A percentile compares a stretch with the other conserved stretches of the same genome.
Conservation (phyloP, 2,329 filamentous ascomycete species). For the Colletotrichum sp. region DNA sequence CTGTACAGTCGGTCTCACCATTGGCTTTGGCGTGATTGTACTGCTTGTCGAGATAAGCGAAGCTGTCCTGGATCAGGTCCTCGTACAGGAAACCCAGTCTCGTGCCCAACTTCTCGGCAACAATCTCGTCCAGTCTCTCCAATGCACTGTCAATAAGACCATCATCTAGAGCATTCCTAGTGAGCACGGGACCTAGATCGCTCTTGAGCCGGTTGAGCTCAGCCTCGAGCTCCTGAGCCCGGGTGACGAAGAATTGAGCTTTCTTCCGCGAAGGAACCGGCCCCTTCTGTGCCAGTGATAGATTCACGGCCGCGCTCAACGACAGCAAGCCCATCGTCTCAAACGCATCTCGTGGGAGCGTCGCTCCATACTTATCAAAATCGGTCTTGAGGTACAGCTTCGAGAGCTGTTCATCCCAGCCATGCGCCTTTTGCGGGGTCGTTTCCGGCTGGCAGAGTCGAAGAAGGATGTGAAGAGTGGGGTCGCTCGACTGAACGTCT, state of each 20-base stretch:
- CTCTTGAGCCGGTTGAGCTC: conserved; percentile 44
- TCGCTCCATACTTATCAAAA: conserved; percentile 30
- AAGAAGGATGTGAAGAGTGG: conserved; percentile 48
- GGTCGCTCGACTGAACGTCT: conserved; percentile 37
- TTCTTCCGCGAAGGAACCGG: conserved; percentile 44
- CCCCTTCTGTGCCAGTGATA: conserved; percentile 28
- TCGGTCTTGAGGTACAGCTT: conserved; percentile 40
- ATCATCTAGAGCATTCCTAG: conserved; percentile 46
- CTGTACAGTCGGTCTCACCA: conserved; percentile 17
- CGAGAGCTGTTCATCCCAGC: conserved; percentile 46
- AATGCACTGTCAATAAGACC: conserved; percentile 41
- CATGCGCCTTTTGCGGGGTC: conserved; percentile 35
- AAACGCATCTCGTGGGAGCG: conserved; percentile 35
- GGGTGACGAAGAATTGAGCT: conserved; percentile 39
- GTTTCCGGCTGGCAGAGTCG: conserved; percentile 46
- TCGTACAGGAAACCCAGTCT: conserved; percentile 49
- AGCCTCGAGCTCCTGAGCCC: conserved; percentile 34
- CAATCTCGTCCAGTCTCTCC: conserved; percentile 37
- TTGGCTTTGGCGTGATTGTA: conserved; percentile 27
- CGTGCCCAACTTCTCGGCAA: conserved; percentile 41
- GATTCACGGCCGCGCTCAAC: conserved; percentile 43
- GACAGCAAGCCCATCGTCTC: conserved; percentile 39
- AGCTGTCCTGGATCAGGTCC: conserved; percentile 43
- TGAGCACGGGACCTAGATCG: conserved; percentile 44
- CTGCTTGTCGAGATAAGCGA: conserved; percentile 35